Conservation (phyloP, 352 stramenopile species). For the Plasmopara viticola region DNA sequence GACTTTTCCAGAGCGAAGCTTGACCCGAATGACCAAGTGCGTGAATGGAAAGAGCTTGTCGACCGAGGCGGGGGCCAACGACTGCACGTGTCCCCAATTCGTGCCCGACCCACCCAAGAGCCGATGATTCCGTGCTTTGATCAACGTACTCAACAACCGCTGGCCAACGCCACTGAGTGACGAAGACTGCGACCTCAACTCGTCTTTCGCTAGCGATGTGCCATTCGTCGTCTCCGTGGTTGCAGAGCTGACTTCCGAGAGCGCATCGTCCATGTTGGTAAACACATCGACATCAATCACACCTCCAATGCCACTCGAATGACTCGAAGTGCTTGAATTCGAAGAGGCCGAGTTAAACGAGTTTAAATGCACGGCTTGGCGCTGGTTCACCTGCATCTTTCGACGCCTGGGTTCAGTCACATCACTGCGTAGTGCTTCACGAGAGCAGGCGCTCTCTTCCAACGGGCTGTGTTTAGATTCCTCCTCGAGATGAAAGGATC, state of each 20-base stretch:
- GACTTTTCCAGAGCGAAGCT: constrained; percentile 67
- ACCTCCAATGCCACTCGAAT: constrained; percentile 44
- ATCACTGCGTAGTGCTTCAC: constrained; percentile 14
- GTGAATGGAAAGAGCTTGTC: constrained; percentile 63
- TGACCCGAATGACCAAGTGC: constrained; percentile 75
- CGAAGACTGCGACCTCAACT: constrained; percentile 35
- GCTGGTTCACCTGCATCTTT: constrained; percentile 20
- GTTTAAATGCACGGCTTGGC: constrained; percentile 23
- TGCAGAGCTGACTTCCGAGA: constrained; percentile 35
- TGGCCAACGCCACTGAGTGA: constrained; percentile 67
- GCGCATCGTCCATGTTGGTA: constrained; percentile 61
- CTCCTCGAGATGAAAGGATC: constrained; percentile 68
- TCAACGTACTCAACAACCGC: constrained; percentile 61
- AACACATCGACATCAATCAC: constrained; percentile 83
- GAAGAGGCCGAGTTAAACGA: constrained; percentile 28
- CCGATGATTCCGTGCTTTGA: constrained; percentile 54
- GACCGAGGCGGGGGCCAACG: constrained; percentile 34
- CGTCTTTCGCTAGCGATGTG: constrained; percentile 19
- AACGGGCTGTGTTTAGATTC: constrained; percentile 48
- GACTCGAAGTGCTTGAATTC: constrained; percentile 26
- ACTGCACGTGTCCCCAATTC: constrained; percentile 26
- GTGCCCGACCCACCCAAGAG: constrained; percentile 38
- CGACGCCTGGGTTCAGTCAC: constrained; percentile 11
- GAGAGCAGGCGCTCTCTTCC: constrained; percentile 13
- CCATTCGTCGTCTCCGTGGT: constrained; percentile 15